Evolutionary conservation across 192 early-diverging fungal species (phyloP).

Genomic region (Backusella tuberculispora): DNA sequence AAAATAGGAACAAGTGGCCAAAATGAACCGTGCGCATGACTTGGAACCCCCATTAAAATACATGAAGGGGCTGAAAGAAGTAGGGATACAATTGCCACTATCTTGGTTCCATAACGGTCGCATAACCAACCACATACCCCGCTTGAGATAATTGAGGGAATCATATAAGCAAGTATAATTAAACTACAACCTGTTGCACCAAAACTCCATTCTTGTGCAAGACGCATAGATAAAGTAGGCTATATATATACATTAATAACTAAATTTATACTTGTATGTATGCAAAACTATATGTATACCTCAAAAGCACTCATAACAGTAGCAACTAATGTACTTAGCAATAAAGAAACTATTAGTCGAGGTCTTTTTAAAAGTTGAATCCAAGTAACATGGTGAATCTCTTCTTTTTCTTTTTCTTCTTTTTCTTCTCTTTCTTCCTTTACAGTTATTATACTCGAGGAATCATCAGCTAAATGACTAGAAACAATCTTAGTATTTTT

Average conservation of each 20-base stretch:
- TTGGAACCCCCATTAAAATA: slow-evolving; percentile 41
- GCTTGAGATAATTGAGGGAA: slow-evolving; percentile 43
- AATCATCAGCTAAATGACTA: not conserved
- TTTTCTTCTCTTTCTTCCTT: not conserved
- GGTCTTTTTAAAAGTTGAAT: slow-evolving; percentile 20
- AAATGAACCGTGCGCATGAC: slow-evolving; percentile 3
- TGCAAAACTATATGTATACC: slow-evolving; percentile 5
- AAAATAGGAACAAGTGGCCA: slow-evolving; percentile 41
- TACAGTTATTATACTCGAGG: not conserved
- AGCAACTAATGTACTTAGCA: slow-evolving; percentile 25
- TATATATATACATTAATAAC: slow-evolving; percentile 29
- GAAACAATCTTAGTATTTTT: not conserved
- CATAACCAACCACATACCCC: slow-evolving; percentile 49
- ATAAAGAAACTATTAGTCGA: slow-evolving; percentile 21
- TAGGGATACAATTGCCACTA: slow-evolving; percentile 35
- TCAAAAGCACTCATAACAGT: slow-evolving; percentile 32
- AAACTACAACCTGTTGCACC: slow-evolving; percentile 45
- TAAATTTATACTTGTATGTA: not conserved
- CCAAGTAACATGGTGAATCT: not conserved
- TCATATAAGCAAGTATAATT: slow-evolving; percentile 42
- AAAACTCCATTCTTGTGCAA: slow-evolving; percentile 42
- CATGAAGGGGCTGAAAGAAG: slow-evolving; percentile 29
- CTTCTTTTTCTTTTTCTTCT: not conserved
- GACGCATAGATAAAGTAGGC: slow-evolving; percentile 46
- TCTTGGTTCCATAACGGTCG: slow-evolving; percentile 49